Percentiles rank a stretch among this genome's conserved stretches.
Conservation (phyloP, 192 early-diverging fungal species). For the Backusella psychrophila region DNA sequence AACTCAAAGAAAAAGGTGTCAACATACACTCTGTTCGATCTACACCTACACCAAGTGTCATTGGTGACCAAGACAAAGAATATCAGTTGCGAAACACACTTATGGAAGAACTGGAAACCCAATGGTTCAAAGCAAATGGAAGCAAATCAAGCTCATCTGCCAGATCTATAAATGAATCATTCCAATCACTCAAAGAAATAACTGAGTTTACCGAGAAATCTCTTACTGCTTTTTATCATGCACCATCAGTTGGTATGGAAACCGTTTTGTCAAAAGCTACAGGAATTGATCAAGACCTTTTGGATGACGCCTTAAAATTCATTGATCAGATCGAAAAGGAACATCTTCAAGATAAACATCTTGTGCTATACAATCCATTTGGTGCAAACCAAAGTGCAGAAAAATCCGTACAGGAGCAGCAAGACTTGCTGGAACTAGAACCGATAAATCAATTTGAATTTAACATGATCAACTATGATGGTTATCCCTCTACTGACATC, state of each 20-base stretch:
- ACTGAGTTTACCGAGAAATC: slow-evolving; percentile 25
- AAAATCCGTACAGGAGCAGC: not conserved
- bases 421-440: not conserved
- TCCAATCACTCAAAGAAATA: not conserved
- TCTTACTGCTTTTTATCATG: slow-evolving; percentile 17
- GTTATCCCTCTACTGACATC: slow-evolving; percentile 8
- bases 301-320: slow-evolving; percentile 23
- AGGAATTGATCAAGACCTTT: slow-evolving; percentile 7
- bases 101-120: slow-evolving; percentile 49
- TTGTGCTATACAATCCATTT: not conserved
- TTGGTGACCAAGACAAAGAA: not conserved
- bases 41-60: slow-evolving; percentile 23
- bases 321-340: slow-evolving; percentile 16
- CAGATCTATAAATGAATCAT: not conserved
- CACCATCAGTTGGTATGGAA: slow-evolving; percentile 10
- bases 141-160: not conserved
- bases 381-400: not conserved
- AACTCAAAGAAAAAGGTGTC: slow-evolving; percentile 20
- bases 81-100: slow-evolving; percentile 25
- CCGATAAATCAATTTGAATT: not conserved
- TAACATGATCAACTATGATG: not conserved
- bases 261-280: slow-evolving; percentile 16
- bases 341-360: slow-evolving; percentile 5
- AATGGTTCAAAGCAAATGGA: slow-evolving; percentile 40
- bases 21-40: slow-evolving; percentile 9